Evolutionary conservation across 1,284 basidiomycete species (phyloP).

Genomic region (Rhizoctonia solani): DNA sequence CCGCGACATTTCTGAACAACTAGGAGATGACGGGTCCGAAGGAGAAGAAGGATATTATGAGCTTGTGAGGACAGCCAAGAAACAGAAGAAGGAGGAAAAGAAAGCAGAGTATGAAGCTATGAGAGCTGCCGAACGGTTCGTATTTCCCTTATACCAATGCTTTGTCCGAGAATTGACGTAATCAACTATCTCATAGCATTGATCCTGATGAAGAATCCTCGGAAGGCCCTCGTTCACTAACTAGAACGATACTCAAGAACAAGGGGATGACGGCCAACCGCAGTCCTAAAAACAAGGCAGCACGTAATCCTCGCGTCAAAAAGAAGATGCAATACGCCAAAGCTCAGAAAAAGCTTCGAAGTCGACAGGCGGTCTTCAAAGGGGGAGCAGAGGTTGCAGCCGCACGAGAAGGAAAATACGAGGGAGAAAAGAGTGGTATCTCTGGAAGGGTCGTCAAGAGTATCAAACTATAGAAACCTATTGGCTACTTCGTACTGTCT

Average conservation of each 20-base stretch:
- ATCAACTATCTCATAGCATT: constrained; percentile 49
- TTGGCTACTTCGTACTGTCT: background rate
- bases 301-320: constrained; percentile 95
- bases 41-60: constrained; percentile 80
- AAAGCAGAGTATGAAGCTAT: constrained; percentile 77
- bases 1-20: constrained; percentile 30
- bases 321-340: constrained; percentile 90
- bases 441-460: constrained; percentile 81
- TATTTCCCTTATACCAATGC: constrained; percentile 27
- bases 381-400: constrained; percentile 64
- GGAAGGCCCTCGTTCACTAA: constrained; percentile 80
- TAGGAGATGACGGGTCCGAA: constrained; percentile 47
- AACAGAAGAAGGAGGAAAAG: constrained; percentile 75
- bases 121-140: constrained; percentile 66
- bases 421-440: constrained; percentile 72
- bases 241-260: constrained; percentile 89
- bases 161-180: background rate
- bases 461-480: constrained; percentile 55
- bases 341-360: constrained; percentile 87
- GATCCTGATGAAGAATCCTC: constrained; percentile 53
- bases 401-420: constrained; percentile 47
- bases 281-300: constrained; percentile 62
- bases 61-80: constrained; percentile 74
- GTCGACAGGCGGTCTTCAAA: constrained; percentile 87
- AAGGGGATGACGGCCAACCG: constrained; percentile 88